These are phyloP conservation scores for Colletotrichum sp. DNA, from an alignment of 2,329 filamentous ascomycete species.

Conservation along the genomic window DNA sequence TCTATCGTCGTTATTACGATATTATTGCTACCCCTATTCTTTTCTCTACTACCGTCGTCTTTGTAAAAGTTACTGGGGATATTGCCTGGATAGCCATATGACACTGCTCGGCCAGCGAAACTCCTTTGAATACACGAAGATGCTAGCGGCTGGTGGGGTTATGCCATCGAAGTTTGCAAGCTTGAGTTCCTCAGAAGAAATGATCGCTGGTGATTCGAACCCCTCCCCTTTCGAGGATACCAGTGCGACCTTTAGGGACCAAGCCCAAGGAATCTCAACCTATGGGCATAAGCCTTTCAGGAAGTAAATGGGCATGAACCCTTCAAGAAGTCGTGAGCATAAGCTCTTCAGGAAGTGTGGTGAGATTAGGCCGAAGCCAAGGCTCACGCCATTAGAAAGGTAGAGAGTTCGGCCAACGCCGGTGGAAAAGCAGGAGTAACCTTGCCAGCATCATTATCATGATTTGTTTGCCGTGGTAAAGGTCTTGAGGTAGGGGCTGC, in stretches of 20 bases:
- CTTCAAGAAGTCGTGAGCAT: not conserved
- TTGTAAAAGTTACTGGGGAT: not conserved
- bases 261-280: not conserved
- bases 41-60: not conserved
- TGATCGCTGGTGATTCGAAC: not conserved
- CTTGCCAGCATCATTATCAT: not conserved
- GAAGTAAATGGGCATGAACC: not conserved
- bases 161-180: not conserved
- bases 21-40: not conserved
- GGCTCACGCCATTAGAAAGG: not conserved
- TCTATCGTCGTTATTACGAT: not conserved
- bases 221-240: not conserved
- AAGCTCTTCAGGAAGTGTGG: not conserved
- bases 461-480: not conserved
- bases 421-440: not conserved
- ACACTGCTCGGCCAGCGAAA: not conserved
- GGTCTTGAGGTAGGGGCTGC: accelerated
- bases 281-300: not conserved
- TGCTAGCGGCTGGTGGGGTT: not conserved
- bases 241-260: not conserved
- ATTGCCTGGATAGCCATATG: not conserved
- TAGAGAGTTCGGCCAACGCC: not conserved
- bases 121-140: not conserved
- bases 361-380: not conserved
- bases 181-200: not conserved